A percentile compares a stretch with the other conserved stretches of the same genome.
Evolutionary conservation across 2,329 filamentous ascomycete genomes (phyloP).

Genomic region (Penicillium sp.): DNA sequence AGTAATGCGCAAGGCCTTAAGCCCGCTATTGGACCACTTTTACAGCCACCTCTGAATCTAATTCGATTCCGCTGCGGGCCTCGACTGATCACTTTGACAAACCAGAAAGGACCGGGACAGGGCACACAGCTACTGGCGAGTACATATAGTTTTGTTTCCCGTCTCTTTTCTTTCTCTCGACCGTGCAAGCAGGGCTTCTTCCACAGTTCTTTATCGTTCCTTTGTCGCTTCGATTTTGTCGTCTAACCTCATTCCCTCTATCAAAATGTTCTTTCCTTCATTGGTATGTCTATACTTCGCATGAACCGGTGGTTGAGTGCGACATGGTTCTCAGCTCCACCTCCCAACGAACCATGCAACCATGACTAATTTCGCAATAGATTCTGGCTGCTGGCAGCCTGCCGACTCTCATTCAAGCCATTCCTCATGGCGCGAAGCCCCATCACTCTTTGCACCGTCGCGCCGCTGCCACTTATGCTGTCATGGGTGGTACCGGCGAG

Average conservation of each 20-base stretch:
- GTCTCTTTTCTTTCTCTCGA: neutral
- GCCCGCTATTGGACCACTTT: slow-evolving; percentile 12
- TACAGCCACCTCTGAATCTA: slow-evolving; percentile 5
- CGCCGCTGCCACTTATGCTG: slow-evolving; percentile 14
- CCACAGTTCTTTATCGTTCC: slow-evolving; percentile 1
- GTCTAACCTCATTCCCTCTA: neutral
- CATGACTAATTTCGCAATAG: slow-evolving; percentile 8
- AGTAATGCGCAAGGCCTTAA: slow-evolving; percentile 1
- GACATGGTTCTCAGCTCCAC: neutral
- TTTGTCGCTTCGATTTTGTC: slow-evolving; percentile 6
- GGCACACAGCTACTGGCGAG: slow-evolving; percentile 3
- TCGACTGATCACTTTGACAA: slow-evolving; percentile 7
- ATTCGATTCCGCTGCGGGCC: slow-evolving; percentile 8
- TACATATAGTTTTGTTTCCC: slow-evolving; percentile 7
- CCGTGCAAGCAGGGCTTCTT: slow-evolving; percentile 13
- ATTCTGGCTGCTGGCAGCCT: slow-evolving; percentile 34
- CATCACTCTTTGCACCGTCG: slow-evolving; percentile 17
- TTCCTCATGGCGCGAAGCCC: slow-evolving; percentile 14
- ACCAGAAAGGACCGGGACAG: slow-evolving; percentile 3
- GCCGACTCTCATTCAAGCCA: slow-evolving; percentile 22
- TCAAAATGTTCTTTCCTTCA: slow-evolving; percentile 11
- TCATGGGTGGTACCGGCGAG: slow-evolving; percentile 23
- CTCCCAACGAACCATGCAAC: neutral
- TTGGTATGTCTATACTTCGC: slow-evolving; percentile 9
- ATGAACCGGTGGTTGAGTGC: neutral